A percentile compares a stretch with the other conserved stretches of the same genome.
These are phyloP conservation scores for Areca catechu DNA, from an alignment of 176 grass and related monocot species.

Conservation along the genomic window DNA sequence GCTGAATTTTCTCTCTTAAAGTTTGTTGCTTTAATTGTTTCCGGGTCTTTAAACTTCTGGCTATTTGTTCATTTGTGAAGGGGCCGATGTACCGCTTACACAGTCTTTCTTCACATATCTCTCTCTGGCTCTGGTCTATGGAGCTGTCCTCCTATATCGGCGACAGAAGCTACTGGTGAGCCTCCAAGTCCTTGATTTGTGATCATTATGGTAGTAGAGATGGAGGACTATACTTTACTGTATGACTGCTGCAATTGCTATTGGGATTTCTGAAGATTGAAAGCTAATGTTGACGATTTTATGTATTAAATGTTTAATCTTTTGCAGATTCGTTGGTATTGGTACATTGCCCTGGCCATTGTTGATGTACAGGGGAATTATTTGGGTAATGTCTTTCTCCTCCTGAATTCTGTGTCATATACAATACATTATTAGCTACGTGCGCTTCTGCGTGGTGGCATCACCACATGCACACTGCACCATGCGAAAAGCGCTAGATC, in stretches of 20 bases:
- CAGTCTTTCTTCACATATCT: constrained; percentile 74
- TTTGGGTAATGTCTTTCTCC: constrained; percentile 39
- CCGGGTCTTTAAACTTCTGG: neutral
- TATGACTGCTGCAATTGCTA: no score
- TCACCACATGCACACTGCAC: no score
- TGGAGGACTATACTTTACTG: no score
- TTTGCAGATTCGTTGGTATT: constrained; percentile 89
- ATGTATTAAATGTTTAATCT: neutral
- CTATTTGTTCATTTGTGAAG: constrained; percentile 31
- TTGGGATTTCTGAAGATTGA: no score
- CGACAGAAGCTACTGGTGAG: constrained; percentile 44
- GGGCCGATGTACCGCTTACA: constrained; percentile 58
- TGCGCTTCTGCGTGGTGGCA: no score
- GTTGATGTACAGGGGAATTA: constrained; percentile 74
- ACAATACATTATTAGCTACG: no score
- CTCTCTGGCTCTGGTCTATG: constrained; percentile 46
- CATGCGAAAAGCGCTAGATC: no score
- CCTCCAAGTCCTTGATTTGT: neutral
- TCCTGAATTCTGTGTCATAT: neutral
- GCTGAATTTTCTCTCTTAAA: no score
- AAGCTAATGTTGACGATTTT: no score
- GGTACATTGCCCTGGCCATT: constrained; percentile 63
- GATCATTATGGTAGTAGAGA: no score
- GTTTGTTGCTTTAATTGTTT: neutral
- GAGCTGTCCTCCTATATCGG: constrained; percentile 38